phyloP scores from a whole-genome alignment of 306 rosid genomes.

The Urtica urens region DNA sequence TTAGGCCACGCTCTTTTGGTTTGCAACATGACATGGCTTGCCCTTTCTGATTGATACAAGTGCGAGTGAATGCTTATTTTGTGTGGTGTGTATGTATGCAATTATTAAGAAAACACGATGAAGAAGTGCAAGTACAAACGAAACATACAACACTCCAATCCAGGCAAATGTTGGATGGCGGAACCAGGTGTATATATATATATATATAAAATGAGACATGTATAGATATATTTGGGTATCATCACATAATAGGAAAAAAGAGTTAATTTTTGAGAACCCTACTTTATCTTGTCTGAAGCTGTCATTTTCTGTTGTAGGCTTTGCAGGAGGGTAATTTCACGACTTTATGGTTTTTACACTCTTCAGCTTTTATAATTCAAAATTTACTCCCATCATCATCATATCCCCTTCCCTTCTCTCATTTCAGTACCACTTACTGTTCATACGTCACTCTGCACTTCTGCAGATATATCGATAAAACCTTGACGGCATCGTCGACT shows the following conservation, averaged over 20 bases:
- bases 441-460: neutral
- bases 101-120: too few relatives aligned
- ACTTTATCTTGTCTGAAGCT: conserved; percentile 17
- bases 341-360: conserved; percentile 14
- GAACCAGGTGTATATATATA: neutral
- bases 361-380: conserved; percentile 15
- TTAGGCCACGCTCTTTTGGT: too few relatives aligned
- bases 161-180: conserved; percentile 17
- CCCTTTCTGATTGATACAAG: too few relatives aligned
- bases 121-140: neutral
- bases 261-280: conserved; percentile 47
- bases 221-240: neutral
- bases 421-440: neutral
- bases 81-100: too few relatives aligned
- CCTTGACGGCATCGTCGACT: too few relatives aligned
- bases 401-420: conserved; percentile 10
- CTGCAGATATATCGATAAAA: too few relatives aligned
- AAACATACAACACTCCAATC: conserved; percentile 25
- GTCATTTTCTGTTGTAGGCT: conserved; percentile 20
- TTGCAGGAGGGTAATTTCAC: conserved; percentile 44
- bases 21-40: too few relatives aligned
- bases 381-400: conserved; percentile 11
- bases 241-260: too few relatives aligned
- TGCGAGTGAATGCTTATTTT: too few relatives aligned
- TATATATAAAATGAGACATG: neutral